phyloP scores from a whole-genome alignment of 2,329 filamentous ascomycete genomes.

The Sclerotiophoma versabilis region DNA sequence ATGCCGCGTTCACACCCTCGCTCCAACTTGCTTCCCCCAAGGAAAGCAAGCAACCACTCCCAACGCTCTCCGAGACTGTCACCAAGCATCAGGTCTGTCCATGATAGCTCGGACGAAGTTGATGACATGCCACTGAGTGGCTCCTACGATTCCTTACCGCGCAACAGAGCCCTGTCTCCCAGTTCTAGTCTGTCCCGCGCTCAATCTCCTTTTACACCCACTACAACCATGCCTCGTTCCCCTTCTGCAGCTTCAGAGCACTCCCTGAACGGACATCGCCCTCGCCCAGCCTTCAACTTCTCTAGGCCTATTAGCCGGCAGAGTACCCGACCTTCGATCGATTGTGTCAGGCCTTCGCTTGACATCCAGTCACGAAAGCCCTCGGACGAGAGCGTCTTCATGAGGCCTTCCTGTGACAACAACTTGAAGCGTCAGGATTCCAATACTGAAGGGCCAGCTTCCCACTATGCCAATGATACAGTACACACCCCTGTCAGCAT shows the following conservation, averaged over 20 bases:
- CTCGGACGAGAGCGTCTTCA: constrained; percentile 46
- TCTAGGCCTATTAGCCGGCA: constrained; percentile 85
- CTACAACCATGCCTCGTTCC: constrained; percentile 69
- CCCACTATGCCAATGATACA: constrained; percentile 69
- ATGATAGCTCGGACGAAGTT: constrained; percentile 71
- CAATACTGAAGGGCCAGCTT: constrained; percentile 56
- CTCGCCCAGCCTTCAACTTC: constrained; percentile 87
- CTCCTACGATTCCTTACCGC: constrained; percentile 68
- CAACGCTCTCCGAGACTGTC: constrained; percentile 45
- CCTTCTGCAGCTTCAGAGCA: constrained; percentile 85
- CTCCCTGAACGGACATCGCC: constrained; percentile 68
- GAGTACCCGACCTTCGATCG: constrained; percentile 60
- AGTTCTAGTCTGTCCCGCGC: constrained; percentile 69
- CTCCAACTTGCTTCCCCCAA: constrained; percentile 48
- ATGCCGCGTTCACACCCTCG: constrained; percentile 33
- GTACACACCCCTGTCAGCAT: constrained; percentile 75
- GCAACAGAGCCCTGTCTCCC: constrained; percentile 76
- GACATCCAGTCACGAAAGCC: constrained; percentile 46
- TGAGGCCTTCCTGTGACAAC: constrained; percentile 50
- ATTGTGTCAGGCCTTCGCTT: constrained; percentile 44
- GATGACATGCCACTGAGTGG: constrained; percentile 67
- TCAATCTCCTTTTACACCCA: constrained; percentile 70
- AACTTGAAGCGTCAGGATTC: constrained; percentile 51
- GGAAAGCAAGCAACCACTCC: constrained; percentile 48
- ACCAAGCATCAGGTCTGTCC: constrained; percentile 57